A percentile compares a stretch with the other conserved stretches of the same genome.
Evolutionary conservation across 495 filamentous ascomycete species (phyloP).

Genomic region (Podospora conica): DNA sequence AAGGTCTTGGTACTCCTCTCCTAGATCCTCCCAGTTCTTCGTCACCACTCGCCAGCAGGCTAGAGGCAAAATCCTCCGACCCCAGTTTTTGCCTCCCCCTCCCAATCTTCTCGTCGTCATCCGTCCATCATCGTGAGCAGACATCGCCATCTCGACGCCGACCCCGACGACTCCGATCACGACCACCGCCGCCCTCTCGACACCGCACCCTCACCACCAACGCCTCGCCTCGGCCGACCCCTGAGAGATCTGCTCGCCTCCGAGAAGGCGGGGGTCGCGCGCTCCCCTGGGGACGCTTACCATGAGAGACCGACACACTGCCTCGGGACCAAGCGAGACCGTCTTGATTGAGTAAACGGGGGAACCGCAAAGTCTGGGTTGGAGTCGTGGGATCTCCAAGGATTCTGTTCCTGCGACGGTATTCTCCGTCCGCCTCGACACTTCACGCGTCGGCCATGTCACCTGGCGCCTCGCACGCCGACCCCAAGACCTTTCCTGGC

Average conservation of each 20-base stretch:
- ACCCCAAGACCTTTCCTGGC: slow-evolving; percentile 19
- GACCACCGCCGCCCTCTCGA: neutral
- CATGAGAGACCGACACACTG: slow-evolving; percentile 21
- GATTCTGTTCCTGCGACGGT: slow-evolving; percentile 11
- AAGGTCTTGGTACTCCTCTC: slow-evolving; percentile 8
- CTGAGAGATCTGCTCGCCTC: neutral
- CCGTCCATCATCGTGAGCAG: slow-evolving; percentile 3
- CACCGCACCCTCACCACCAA: neutral
- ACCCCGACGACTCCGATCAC: neutral
- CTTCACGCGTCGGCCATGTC: slow-evolving; percentile 26
- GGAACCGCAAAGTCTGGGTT: slow-evolving; percentile 11
- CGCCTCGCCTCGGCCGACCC: neutral
- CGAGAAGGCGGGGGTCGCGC: slow-evolving; percentile 6
- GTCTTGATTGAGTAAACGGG: slow-evolving; percentile 22
- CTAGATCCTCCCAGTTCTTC: slow-evolving; percentile 13
- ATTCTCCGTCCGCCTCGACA: too few species aligned
- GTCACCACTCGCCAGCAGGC: slow-evolving; percentile 10
- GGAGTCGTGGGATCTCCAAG: slow-evolving; percentile 18
- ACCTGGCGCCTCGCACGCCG: slow-evolving; percentile 16
- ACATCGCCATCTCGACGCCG: slow-evolving; percentile 5
- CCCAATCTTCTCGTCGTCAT: slow-evolving; percentile 13
- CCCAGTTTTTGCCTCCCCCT: slow-evolving; percentile 21
- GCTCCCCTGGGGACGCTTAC: slow-evolving; percentile 12
- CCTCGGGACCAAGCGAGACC: slow-evolving; percentile 14
- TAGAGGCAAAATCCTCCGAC: slow-evolving; percentile 16